Conservation (phyloP, 495 filamentous ascomycete genomes). For the Annulohypoxylon bovei region DNA sequence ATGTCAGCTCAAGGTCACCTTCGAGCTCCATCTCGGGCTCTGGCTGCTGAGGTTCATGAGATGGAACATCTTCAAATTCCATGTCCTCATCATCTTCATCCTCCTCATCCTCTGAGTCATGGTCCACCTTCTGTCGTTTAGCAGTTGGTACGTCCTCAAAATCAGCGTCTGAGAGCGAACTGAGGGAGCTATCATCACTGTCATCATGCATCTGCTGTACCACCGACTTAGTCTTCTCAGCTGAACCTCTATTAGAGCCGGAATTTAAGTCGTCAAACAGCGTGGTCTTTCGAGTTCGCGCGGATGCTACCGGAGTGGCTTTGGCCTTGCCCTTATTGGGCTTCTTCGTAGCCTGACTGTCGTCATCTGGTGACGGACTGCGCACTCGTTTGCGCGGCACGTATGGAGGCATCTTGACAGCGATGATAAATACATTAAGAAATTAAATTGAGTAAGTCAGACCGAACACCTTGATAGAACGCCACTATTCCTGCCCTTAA, state of each 20-base stretch:
- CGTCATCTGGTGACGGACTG: slow-evolving; percentile 41
- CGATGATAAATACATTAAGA: slow-evolving; percentile 9
- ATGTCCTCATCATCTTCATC: slow-evolving; percentile 70
- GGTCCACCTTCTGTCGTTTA: slow-evolving; percentile 41
- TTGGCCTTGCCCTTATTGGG: slow-evolving; percentile 32
- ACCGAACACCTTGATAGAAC: neutral
- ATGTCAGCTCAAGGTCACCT: slow-evolving; percentile 79
- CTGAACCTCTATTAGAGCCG: slow-evolving; percentile 55
- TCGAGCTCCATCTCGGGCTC: slow-evolving; percentile 35
- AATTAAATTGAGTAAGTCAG: neutral
- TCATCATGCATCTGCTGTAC: slow-evolving; percentile 63
- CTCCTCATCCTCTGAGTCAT: slow-evolving; percentile 25
- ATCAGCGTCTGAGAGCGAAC: slow-evolving; percentile 72
- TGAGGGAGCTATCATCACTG: slow-evolving; percentile 55
- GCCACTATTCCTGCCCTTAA: neutral
- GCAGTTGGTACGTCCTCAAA: slow-evolving; percentile 69
- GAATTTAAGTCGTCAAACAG: slow-evolving; percentile 77
- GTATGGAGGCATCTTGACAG: slow-evolving; percentile 54
- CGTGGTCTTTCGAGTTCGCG: slow-evolving; percentile 60
- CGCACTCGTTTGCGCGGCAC: slow-evolving; percentile 60
- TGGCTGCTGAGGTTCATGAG: slow-evolving; percentile 47
- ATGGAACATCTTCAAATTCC: slow-evolving; percentile 88
- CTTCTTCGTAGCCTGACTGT: slow-evolving; percentile 17
- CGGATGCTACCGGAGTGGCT: slow-evolving; percentile 28
- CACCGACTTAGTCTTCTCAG: slow-evolving; percentile 60